Percentiles rank a stretch among this genome's conserved stretches.
Evolutionary conservation across 768 basidiomycete species (phyloP).

Genomic region (Leucosporidium yakuticum): DNA sequence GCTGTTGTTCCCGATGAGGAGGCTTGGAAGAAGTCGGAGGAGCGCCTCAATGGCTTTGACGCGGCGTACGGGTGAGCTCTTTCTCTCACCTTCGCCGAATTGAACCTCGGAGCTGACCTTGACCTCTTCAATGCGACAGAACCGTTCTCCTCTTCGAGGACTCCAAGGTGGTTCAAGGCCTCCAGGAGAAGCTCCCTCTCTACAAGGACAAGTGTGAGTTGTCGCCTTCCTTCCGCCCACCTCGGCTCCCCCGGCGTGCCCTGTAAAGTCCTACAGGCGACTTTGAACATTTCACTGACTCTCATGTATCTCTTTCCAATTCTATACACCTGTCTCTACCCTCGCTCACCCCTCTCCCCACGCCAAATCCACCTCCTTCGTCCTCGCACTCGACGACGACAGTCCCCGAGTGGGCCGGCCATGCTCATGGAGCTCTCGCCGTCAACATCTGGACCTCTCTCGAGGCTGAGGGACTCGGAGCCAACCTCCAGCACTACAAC

Average conservation of each 20-base stretch:
- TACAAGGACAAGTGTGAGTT: constrained; percentile 37
- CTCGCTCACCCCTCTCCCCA: too few species aligned
- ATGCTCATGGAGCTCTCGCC: constrained; percentile 43
- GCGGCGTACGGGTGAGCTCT: constrained; percentile 38
- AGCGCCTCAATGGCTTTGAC: constrained; percentile 39
- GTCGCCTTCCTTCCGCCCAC: not conserved
- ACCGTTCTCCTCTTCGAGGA: constrained; percentile 46
- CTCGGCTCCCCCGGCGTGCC: too few species aligned
- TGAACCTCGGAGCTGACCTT: too few species aligned
- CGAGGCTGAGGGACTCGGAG: constrained; percentile 43
- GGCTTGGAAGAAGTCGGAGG: constrained; percentile 21
- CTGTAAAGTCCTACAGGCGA: too few species aligned
- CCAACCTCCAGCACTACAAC: constrained; percentile 41
- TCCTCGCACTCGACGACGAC: too few species aligned
- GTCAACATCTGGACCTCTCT: constrained; percentile 44
- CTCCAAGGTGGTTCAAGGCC: constrained; percentile 23
- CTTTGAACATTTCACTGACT: too few species aligned
- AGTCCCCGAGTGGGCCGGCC: constrained; percentile 35
- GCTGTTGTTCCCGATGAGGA: constrained; percentile 24
- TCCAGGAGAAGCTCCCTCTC: constrained; percentile 31
- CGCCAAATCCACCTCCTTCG: too few species aligned
- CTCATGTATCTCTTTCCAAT: too few species aligned
- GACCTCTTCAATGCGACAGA: not conserved
- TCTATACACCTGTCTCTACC: too few species aligned
- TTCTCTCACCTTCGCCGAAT: too few species aligned